Base-by-base conservation (phyloP, 2,329 filamentous ascomycete genomes). In the Remersonia thermophila region DNA sequence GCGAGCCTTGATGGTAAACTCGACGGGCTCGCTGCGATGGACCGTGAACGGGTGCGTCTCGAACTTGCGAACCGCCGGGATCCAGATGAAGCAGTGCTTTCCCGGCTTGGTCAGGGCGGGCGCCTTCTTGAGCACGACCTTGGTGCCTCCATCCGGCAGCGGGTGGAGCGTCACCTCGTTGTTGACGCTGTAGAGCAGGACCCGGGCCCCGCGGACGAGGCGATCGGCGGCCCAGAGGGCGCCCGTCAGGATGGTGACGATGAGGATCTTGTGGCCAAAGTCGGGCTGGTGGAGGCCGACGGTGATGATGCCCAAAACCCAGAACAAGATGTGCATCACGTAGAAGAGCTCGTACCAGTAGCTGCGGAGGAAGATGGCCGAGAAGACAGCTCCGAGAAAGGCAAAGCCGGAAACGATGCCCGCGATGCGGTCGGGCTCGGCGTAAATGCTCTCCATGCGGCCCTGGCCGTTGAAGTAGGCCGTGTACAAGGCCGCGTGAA, bases 21-120 rank as follows among this genome's bases (percentile, higher is more conserved):
- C 71, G 20, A 73, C 48, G 0, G 70, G 67, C 23, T 65, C 53
- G 12, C 60, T 62, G 15, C 62, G 55, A 15, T 69, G 67, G 33
- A 79, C 70, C 2, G 74, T 79, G 45, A 80, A 80, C 0, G 75
- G 75, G 42, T 81, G 77, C 2, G 68, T 73, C 53, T 80, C 70
- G 13, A 69, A 56, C 2, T 58, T 45, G 8, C 74, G 66, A 32
- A 80, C 63, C 4, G 57, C 57, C 0, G 76, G 77, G 6, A 80
- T 65, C 72, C 73, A 80, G 20, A 80, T 53, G 47, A 77, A 79
- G 46, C 71, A 73, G 49, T 81, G 76, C 42, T 71, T 69, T 2
- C 73, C 75, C 0, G 74, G 63, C 2, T 56, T 52, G 1, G 66
- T 65, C 2, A 56, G 53, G 1, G 60, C 41, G 1, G 66, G 65